A percentile compares a stretch with the other conserved stretches of the same genome.
These are phyloP conservation scores for Cyphellophora attinorum DNA, from an alignment of 2,329 filamentous ascomycete genomes.

Conservation along the genomic window DNA sequence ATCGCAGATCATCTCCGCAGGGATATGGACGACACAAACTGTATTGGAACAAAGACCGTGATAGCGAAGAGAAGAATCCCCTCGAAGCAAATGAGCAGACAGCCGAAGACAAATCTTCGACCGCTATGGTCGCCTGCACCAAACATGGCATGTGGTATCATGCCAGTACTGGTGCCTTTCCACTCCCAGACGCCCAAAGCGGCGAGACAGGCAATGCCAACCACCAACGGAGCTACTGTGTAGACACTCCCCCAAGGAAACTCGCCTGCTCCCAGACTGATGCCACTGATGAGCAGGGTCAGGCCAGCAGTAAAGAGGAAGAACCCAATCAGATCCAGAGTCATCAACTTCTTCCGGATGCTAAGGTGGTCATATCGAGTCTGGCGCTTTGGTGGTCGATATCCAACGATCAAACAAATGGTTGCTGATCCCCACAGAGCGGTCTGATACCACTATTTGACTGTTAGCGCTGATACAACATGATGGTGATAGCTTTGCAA, in stretches of 20 bases:
- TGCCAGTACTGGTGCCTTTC: slow-evolving; percentile 8
- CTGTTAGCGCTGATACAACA: not conserved
- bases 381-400: slow-evolving; percentile 8
- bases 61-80: slow-evolving; percentile 3
- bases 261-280: slow-evolving; percentile 8
- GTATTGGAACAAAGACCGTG: slow-evolving; percentile 3
- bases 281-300: slow-evolving; percentile 5
- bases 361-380: slow-evolving; percentile 9
- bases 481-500: not conserved
- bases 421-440: slow-evolving; percentile 7
- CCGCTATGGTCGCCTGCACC: slow-evolving; percentile 2
- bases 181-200: slow-evolving; percentile 10
- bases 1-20: not conserved
- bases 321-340: slow-evolving; percentile 5
- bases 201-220: slow-evolving; percentile 5
- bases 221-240: slow-evolving; percentile 5
- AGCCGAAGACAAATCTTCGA: slow-evolving; percentile 2
- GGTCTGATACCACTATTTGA: slow-evolving; percentile 7
- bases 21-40: not conserved
- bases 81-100: slow-evolving; percentile 4
- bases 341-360: slow-evolving; percentile 4
- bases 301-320: slow-evolving; percentile 6
- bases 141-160: slow-evolving; percentile 10
- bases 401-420: slow-evolving; percentile 6
- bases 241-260: slow-evolving; percentile 8